These are phyloP conservation scores for Starmerella tilneyi DNA, from an alignment of 805 yeast genomes.

Conservation along the genomic window DNA sequence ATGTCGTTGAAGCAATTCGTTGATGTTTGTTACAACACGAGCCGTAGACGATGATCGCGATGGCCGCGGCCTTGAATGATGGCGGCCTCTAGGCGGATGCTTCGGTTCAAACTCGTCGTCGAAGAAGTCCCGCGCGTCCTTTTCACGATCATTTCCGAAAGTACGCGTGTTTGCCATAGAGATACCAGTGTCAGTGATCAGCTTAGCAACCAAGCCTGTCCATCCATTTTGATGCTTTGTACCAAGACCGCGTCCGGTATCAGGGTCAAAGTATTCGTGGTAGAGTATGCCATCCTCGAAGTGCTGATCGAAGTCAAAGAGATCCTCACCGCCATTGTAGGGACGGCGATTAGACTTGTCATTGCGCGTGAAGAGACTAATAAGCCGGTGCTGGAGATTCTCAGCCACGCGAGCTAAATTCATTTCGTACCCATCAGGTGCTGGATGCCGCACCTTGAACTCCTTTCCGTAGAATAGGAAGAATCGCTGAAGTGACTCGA, in stretches of 20 bases:
- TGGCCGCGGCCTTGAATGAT: conserved; percentile 20
- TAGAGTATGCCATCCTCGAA: conserved; percentile 70
- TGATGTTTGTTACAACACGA: conserved; percentile 23
- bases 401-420: conserved; percentile 54
- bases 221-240: conserved; percentile 94
- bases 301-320: conserved; percentile 48
- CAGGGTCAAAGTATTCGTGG: conserved; percentile 87
- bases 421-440: conserved; percentile 38
- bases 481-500: conserved; percentile 79
- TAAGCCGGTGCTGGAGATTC: conserved; percentile 75
- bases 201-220: conserved; percentile 87
- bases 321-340: conserved; percentile 48
- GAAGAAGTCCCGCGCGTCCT: conserved; percentile 32
- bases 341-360: conserved; percentile 52
- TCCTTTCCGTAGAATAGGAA: conserved; percentile 80
- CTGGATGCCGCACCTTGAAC: conserved; percentile 76
- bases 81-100: conserved; percentile 20
- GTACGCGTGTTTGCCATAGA: conserved; percentile 38
- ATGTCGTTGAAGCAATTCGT: conserved; percentile 22
- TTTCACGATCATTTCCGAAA: conserved; percentile 28
- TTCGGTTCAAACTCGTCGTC: conserved; percentile 29
- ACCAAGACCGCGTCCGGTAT: conserved; percentile 87
- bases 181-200: conserved; percentile 77
- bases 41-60: conserved; percentile 18
- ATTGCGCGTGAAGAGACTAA: conserved; percentile 61